Percentiles rank a stretch among this genome's conserved stretches.
phyloP scores from a whole-genome alignment of 768 basidiomycete genomes.

The Leucosporidium scottii region DNA sequence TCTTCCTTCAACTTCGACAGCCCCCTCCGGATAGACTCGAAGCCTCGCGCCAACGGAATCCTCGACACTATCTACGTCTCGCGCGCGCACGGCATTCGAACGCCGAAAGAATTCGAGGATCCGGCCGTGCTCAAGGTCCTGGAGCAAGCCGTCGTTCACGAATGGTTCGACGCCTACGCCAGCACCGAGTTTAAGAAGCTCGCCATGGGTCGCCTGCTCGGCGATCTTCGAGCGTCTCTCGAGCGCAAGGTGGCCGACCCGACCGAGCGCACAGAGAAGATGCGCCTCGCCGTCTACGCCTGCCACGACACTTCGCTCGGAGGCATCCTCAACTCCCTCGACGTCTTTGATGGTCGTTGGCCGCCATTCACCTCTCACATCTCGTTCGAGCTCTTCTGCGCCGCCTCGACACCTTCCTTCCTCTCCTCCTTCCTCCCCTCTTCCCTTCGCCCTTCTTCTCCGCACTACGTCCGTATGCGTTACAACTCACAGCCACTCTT shows the following conservation, averaged over 20 bases:
- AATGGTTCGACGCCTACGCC: conserved; percentile 62
- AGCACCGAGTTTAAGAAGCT: conserved; percentile 66
- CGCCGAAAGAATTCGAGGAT: conserved; percentile 68
- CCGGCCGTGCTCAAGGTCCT: conserved; percentile 54
- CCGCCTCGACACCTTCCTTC: neutral
- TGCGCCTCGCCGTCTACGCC: conserved; percentile 55
- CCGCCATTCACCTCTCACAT: conserved; percentile 12
- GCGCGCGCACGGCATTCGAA: conserved; percentile 60
- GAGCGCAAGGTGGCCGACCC: conserved; percentile 50
- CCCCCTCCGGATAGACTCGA: conserved; percentile 63
- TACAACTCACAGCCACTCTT: conserved; percentile 15
- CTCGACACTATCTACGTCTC: conserved; percentile 61
- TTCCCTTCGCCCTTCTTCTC: neutral
- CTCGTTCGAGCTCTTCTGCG: conserved; percentile 16
- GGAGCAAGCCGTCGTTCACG: conserved; percentile 64
- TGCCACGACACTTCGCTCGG: conserved; percentile 40
- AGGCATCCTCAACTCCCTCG: conserved; percentile 29
- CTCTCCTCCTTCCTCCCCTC: conserved; percentile 12
- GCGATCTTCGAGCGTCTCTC: conserved; percentile 60
- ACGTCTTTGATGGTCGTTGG: conserved; percentile 24
- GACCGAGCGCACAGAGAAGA: conserved; percentile 46
- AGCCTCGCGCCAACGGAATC: conserved; percentile 65
- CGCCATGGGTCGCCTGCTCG: conserved; percentile 68
- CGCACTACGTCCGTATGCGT: conserved; percentile 22
- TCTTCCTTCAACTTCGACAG: conserved; percentile 54